Base-by-base conservation (phyloP, 352 stramenopile species). In the Globisporangium paroecandrum region DNA sequence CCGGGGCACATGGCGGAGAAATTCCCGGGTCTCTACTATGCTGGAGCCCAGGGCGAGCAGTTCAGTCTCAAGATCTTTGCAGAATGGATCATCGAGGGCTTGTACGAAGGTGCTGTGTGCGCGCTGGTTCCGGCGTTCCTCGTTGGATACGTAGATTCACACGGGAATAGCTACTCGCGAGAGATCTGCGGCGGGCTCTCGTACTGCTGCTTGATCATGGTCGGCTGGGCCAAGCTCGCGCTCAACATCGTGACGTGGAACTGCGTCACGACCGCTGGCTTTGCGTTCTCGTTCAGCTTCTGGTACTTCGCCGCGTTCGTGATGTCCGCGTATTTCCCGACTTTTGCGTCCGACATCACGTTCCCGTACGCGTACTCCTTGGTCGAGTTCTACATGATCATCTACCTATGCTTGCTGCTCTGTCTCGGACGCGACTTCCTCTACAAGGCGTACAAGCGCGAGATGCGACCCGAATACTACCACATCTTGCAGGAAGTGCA, bases 171-270 rank as follows among this genome's bases (percentile, higher is more conserved):
- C 22, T 90, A 81, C 67, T 93, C 88, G 4, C 81, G 78, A 15
- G 78, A 93, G 25, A 65, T 92, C 12, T 92, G 82, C 56, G 87
- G 86, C 46, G 88, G 75, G 0, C 78, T 94, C 27, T 81, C 85
- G 34, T 96, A 93, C 71, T 94, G 81, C 46, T 86, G 82, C 34
- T 73, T 94, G 72, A 94, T 94, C 68, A 83, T 83, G 38, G 87
- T 94, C 10, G 83, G 85, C 9, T 94, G 82, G 83, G 66, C 77
- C 47, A 96, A 94, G 73, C 81, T 96, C 29, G 81, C 75, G 25
- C 83, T 94, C 29, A 96, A 95, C 64, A 92, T 89, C 64, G 87
- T 95, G 34, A 87, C 82, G 4, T 94, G 85, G 83, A 94, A 96
- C 64, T 69, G 69, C 1, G 73, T 90, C 57, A 93, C 79, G 5